Evolutionary conservation across 2,329 filamentous ascomycete genomes (phyloP).

Genomic region (Hypoxylon sp.): DNA sequence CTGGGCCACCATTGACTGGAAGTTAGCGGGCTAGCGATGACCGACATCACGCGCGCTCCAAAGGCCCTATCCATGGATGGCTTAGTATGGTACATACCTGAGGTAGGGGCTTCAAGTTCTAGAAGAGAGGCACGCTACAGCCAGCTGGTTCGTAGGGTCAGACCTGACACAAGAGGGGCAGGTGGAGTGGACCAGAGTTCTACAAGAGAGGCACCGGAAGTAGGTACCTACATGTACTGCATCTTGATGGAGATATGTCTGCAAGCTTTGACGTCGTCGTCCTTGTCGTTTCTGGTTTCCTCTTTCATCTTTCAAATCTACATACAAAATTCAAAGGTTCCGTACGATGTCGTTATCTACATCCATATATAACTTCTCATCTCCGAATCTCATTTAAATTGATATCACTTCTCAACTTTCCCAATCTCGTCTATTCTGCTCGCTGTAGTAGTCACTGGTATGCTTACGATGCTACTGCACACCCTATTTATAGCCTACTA

Average conservation of each 20-base stretch:
- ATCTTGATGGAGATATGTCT: background rate
- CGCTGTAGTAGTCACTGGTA: slow-evolving; percentile 10
- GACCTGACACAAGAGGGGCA: slow-evolving; percentile 18
- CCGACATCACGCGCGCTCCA: no score
- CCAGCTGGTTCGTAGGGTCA: slow-evolving; percentile 10
- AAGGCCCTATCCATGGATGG: no score
- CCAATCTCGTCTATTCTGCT: slow-evolving; percentile 34
- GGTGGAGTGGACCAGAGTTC: slow-evolving; percentile 7
- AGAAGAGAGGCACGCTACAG: slow-evolving; percentile 1
- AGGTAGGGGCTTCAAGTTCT: background rate
- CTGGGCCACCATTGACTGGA: background rate
- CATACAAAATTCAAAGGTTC: slow-evolving; percentile 3
- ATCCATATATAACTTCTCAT: background rate
- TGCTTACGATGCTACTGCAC: slow-evolving; percentile 14
- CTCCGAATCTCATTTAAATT: slow-evolving; percentile 29
- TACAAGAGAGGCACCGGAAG: background rate
- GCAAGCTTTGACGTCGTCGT: slow-evolving; percentile 18
- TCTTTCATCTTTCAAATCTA: background rate
- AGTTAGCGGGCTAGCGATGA: no score
- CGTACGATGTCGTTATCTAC: slow-evolving; percentile 14
- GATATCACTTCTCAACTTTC: slow-evolving; percentile 35
- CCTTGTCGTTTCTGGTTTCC: background rate
- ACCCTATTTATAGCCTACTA: slow-evolving; percentile 33
- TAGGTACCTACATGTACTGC: slow-evolving; percentile 3
- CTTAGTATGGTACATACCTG: no score